Evolutionary conservation across 495 filamentous ascomycete species (phyloP).

Genomic region (Neurospora sp.): DNA sequence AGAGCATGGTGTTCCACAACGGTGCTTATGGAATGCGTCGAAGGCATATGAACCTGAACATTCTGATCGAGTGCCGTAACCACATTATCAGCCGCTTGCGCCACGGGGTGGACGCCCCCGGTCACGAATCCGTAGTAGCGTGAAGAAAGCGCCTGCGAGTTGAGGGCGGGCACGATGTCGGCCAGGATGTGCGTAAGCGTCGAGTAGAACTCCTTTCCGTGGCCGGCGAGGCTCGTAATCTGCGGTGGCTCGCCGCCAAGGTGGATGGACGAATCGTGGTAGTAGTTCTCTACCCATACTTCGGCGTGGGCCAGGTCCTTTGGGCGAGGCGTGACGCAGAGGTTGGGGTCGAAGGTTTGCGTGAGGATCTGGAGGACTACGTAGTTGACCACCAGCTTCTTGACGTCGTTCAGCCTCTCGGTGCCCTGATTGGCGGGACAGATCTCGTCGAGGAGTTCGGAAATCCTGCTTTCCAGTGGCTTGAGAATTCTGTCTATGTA

Average conservation of each 20-base stretch:
- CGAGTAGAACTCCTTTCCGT: not conserved
- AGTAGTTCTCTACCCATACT: not conserved
- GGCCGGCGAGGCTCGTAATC: not conserved
- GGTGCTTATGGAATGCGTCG: conserved; percentile 57
- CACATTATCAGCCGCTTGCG: conserved; percentile 72
- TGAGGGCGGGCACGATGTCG: conserved; percentile 58
- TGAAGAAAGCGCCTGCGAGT: conserved; percentile 47
- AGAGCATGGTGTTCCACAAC: conserved; percentile 66
- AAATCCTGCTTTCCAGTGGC: not conserved
- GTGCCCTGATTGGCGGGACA: not conserved
- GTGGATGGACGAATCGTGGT: not conserved
- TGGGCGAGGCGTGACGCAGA: not conserved
- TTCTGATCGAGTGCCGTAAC: conserved; percentile 75
- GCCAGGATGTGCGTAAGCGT: conserved; percentile 37
- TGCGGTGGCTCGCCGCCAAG: not conserved
- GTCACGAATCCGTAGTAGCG: conserved; percentile 85
- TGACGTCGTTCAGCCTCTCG: not conserved
- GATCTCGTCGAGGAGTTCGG: not conserved
- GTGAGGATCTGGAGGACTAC: not conserved
- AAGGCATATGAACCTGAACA: conserved; percentile 71
- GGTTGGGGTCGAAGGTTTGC: not conserved
- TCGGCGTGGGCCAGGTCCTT: not conserved
- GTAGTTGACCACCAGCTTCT: not conserved
- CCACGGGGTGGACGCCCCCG: conserved; percentile 71
- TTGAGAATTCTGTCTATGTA: not conserved